Evolutionary conservation across 2,329 filamentous ascomycete genomes (phyloP).

Genomic region (Ambrosiella cleistominuta): DNA sequence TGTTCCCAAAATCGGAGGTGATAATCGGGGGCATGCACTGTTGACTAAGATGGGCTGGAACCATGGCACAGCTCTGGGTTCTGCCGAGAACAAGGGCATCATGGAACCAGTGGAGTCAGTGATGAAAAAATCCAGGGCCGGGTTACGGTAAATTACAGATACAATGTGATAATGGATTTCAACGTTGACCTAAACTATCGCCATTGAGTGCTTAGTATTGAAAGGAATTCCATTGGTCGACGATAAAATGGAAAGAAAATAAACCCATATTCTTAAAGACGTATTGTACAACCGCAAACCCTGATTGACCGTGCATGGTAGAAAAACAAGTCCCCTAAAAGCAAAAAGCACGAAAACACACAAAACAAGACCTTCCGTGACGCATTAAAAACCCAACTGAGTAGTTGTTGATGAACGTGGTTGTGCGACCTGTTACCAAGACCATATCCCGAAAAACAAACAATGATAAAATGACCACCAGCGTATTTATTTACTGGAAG

Average conservation of each 20-base stretch:
- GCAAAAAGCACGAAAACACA: slow-evolving; percentile 13
- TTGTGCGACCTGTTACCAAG: slow-evolving; percentile 34
- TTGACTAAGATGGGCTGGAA: slow-evolving; percentile 97
- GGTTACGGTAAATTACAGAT: slow-evolving; percentile 40
- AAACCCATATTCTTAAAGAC: slow-evolving; percentile 42
- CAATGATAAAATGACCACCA: slow-evolving; percentile 32
- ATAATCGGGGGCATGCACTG: slow-evolving; percentile 73
- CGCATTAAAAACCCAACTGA: slow-evolving; percentile 48
- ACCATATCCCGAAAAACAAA: slow-evolving; percentile 40
- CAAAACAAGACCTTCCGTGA: slow-evolving; percentile 51
- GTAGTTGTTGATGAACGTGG: slow-evolving; percentile 13
- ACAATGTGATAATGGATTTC: slow-evolving; percentile 1
- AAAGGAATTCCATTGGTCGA: slow-evolving; percentile 30
- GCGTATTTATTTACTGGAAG: slow-evolving; percentile 79
- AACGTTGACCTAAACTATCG: background rate
- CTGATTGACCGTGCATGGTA: slow-evolving; percentile 40
- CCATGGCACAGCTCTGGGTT: slow-evolving; percentile 67
- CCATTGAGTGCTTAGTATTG: background rate
- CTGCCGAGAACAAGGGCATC: slow-evolving; percentile 71
- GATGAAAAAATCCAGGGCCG: slow-evolving; percentile 72
- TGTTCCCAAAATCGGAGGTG: slow-evolving; percentile 65
- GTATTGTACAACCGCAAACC: slow-evolving; percentile 60
- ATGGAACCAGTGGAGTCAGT: slow-evolving; percentile 70
- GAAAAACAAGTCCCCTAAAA: slow-evolving; percentile 42
- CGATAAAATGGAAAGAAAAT: slow-evolving; percentile 14